Evolutionary conservation across 2,329 filamentous ascomycete genomes (phyloP).

Genomic region (Rutstroemia sydowiana): DNA sequence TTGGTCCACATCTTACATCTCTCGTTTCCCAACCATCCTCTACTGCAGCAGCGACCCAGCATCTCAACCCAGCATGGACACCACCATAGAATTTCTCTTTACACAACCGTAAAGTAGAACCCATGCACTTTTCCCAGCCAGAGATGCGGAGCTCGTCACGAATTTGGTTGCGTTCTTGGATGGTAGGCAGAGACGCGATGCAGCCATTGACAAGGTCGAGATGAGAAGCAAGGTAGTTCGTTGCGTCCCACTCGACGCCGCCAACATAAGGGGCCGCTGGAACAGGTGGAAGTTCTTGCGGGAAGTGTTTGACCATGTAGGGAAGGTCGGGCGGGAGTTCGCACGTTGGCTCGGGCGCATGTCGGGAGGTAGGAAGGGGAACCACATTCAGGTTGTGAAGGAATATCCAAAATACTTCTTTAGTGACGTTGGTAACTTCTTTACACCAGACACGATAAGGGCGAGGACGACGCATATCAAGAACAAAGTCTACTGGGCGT

Average conservation of each 20-base stretch:
- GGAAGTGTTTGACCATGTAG: slow-evolving; percentile 69
- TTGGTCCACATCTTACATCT: slow-evolving; percentile 69
- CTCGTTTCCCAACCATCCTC: slow-evolving; percentile 85
- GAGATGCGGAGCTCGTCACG: slow-evolving; percentile 73
- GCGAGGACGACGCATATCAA: slow-evolving; percentile 78
- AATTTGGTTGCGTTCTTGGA: slow-evolving; percentile 64
- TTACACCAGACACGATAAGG: slow-evolving; percentile 94
- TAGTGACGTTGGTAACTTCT: slow-evolving; percentile 85
- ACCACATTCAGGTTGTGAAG: slow-evolving; percentile 89
- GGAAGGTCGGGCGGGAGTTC: slow-evolving; percentile 37
- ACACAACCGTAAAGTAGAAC: slow-evolving; percentile 75
- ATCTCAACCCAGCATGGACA: slow-evolving; percentile 80
- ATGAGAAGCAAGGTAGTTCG: slow-evolving; percentile 89
- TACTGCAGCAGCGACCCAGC: slow-evolving; percentile 80
- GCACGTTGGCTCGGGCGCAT: slow-evolving; percentile 24
- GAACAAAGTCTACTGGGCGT: slow-evolving; percentile 74
- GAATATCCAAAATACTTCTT: slow-evolving; percentile 99
- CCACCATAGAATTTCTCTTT: slow-evolving; percentile 97
- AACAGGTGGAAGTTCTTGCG: slow-evolving; percentile 78
- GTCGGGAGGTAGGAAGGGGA: slow-evolving; percentile 43
- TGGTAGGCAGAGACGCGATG: slow-evolving; percentile 68
- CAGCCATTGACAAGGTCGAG: slow-evolving; percentile 90
- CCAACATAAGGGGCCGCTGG: slow-evolving; percentile 93
- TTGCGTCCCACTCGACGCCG: slow-evolving; percentile 97
- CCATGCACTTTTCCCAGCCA: slow-evolving; percentile 87